Percentiles rank a stretch among this genome's conserved stretches.
Conservation (phyloP, 192 early-diverging fungal genomes). For the Spizellomyces sp. region DNA sequence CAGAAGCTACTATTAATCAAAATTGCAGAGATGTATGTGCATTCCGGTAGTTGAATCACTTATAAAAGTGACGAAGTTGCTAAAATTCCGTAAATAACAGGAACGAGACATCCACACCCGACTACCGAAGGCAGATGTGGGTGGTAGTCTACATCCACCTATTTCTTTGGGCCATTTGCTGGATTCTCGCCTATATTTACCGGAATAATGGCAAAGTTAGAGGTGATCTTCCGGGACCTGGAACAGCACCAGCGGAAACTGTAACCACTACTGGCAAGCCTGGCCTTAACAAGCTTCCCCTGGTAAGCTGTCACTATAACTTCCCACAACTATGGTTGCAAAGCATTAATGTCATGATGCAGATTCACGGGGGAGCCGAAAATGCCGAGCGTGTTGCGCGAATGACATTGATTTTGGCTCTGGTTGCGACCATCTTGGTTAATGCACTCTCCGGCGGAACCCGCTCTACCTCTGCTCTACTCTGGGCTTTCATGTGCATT, state of each 20-base stretch:
- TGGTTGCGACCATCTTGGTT: constrained; percentile 9
- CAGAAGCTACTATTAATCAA: no score
- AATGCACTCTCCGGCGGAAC: constrained; percentile 9
- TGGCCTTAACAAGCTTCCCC: background rate
- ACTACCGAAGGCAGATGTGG: constrained; percentile 20
- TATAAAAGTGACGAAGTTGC: no score
- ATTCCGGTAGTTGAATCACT: no score
- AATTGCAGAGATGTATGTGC: no score
- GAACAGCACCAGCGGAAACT: background rate
- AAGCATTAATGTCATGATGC: background rate
- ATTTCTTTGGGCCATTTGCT: constrained; percentile 13
- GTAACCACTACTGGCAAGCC: background rate
- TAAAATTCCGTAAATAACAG: background rate
- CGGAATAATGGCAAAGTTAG: constrained; percentile 5
- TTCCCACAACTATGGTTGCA: background rate
- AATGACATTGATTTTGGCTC: constrained; percentile 22
- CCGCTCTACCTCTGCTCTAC: constrained; percentile 15
- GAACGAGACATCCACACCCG: background rate
- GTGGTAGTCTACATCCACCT: constrained; percentile 26
- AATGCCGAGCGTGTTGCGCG: constrained; percentile 27
- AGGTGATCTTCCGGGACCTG: constrained; percentile 5
- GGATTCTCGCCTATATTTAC: constrained; percentile 18
- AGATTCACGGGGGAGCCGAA: constrained; percentile 8
- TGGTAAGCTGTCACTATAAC: background rate
- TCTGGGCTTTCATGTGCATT: constrained; percentile 19